These are phyloP conservation scores for Flaveria bidentis DNA, from an alignment of 129 eudicot species.

Conservation along the genomic window DNA sequence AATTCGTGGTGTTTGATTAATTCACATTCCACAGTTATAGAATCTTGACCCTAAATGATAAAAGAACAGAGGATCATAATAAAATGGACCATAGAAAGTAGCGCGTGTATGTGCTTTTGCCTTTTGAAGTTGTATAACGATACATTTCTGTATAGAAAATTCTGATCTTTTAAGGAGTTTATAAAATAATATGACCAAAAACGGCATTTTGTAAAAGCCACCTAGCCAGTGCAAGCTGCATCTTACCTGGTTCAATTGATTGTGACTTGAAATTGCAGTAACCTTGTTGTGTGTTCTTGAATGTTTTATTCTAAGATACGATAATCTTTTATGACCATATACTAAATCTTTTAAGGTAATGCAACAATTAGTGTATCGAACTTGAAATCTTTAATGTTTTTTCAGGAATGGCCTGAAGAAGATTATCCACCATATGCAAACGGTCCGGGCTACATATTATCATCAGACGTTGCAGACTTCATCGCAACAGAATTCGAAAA, in stretches of 20 bases:
- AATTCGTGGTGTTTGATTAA: too few relatives aligned
- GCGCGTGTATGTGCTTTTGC: not conserved
- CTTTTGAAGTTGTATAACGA: not conserved
- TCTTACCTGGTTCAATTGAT: too few relatives aligned
- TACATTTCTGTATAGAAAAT: not conserved
- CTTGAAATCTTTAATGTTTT: not conserved
- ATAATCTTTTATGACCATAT: not conserved
- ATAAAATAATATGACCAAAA: too few relatives aligned
- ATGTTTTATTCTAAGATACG: not conserved
- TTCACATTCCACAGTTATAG: too few relatives aligned
- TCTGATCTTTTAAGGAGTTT: too few relatives aligned
- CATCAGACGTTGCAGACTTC: conserved; percentile 78
- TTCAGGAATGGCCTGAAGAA: conserved; percentile 97
- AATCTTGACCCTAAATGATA: not conserved
- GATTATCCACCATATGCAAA: conserved; percentile 88
- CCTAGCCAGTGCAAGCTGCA: too few relatives aligned
- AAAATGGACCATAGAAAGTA: too few relatives aligned
- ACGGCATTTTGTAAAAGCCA: too few relatives aligned
- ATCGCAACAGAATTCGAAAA: conserved; percentile 67
- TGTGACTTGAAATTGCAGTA: not conserved
- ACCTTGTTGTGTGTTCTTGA: not conserved
- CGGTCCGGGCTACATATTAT: conserved; percentile 85
- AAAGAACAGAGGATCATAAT: not conserved
- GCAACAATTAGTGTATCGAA: not conserved
- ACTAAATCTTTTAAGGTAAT: not conserved